These are phyloP conservation scores for Terana coerulea DNA, from an alignment of 768 basidiomycete genomes.

Conservation along the genomic window DNA sequence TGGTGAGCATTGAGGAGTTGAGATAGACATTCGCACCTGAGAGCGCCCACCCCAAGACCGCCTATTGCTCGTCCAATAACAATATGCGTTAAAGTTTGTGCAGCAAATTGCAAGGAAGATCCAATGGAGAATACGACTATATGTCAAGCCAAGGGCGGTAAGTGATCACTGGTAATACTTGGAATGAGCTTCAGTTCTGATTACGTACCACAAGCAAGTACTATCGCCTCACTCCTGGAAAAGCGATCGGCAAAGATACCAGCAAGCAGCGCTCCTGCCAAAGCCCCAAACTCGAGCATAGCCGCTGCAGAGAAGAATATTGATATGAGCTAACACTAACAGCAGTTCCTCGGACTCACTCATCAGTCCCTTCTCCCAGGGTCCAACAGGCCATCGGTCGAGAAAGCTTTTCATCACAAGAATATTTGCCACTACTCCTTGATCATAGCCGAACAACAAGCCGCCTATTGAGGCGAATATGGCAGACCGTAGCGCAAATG, in stretches of 20 bases:
- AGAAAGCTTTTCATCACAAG: conserved; percentile 79
- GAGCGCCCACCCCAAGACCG: conserved; percentile 70
- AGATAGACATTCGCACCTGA: conserved; percentile 32
- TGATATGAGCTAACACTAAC: conserved; percentile 19
- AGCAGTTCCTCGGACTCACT: conserved; percentile 38
- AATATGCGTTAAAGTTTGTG: conserved; percentile 51
- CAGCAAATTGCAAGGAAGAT: conserved; percentile 63
- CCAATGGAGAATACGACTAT: conserved; percentile 70
- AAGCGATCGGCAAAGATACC: conserved; percentile 67
- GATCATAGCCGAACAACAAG: conserved; percentile 78
- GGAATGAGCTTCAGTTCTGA: not conserved
- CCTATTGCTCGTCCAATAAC: conserved; percentile 72
- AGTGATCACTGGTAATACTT: no score
- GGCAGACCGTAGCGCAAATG: conserved; percentile 62
- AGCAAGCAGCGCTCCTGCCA: conserved; percentile 67
- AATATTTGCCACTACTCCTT: conserved; percentile 84
- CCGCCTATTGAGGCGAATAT: conserved; percentile 77
- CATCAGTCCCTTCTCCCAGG: conserved; percentile 73
- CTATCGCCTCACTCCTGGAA: conserved; percentile 65
- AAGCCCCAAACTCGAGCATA: conserved; percentile 70
- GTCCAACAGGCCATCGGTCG: conserved; percentile 62
- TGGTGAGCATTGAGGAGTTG: not conserved
- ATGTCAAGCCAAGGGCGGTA: not conserved
- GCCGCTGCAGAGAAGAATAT: conserved; percentile 47
- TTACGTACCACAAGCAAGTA: conserved; percentile 59